Base-by-base conservation (phyloP, 108 stramenopile species). In the Mediolabrus comicus region DNA sequence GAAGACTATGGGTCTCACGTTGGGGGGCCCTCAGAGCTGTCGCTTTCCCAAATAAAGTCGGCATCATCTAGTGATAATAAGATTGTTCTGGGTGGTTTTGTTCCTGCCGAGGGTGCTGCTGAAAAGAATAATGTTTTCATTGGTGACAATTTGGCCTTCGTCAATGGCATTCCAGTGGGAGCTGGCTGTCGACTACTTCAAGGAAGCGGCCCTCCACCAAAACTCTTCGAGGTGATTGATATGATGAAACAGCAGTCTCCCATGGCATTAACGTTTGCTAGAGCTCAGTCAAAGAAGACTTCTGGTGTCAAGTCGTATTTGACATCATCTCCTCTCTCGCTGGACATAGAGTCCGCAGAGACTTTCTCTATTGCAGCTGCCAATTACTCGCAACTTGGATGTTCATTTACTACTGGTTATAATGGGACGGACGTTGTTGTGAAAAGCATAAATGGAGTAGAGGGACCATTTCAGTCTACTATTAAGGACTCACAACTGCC, bases 91-190 rank as follows among this genome's bases (percentile, higher is more conserved):
- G 71, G 67, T n/a, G 87, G 81, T 31, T 95, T 90, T 56, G 73
- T 86, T 33, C 72, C 79, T 16, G 83, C 85, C 35, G 86, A 85
- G 35, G 90, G 95, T 19, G 69, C 74, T 16, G 85, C 85, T 29
- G 95, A 95, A 67, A 72, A 67, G 38, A 70, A 77, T 14, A 86
- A 86, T n/a, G 83, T 95, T 8, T 59, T 91, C 59, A 62, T 91
- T 26, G 95, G 95, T 26, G 95, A 95, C 59, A 83, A 91, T 54
- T 82, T 95, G 8, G 86, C 92, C 12, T 90, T 88, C 65, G 75
- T 95, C 16, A 92, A 92, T 36, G 95, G 92, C 19, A 67, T 75
- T n/a, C 72, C 95, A 5, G 90, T 95, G 27, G 93, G 93, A 25
- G 89, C 92, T 46, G 92, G 92, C 14, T 87, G 85, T 36, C 75